Percentiles rank a stretch among this genome's conserved stretches.
Conservation (phyloP, 2,329 filamentous ascomycete species). For the Calonectria naviculata region DNA sequence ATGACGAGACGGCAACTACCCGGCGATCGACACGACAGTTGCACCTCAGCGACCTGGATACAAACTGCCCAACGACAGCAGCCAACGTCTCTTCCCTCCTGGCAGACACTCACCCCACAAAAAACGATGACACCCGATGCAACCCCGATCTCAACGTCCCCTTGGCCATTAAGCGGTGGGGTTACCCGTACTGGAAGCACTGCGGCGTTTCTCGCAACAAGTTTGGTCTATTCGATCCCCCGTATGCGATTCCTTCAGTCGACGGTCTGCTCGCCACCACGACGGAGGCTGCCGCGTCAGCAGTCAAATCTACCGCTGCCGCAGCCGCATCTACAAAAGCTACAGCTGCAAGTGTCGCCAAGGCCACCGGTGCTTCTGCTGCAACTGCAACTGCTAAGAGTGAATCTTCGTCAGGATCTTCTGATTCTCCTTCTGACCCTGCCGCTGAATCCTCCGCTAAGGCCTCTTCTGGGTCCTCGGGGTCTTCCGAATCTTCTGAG, state of each 20-base stretch:
- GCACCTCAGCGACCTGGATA: neutral
- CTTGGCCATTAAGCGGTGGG: neutral
- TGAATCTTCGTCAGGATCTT: too few relatives aligned
- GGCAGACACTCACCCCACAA: neutral
- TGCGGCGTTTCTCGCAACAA: constrained; percentile 1
- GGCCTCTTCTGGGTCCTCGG: too few relatives aligned
- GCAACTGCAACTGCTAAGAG: neutral
- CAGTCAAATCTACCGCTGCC: neutral
- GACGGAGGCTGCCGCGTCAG: neutral
- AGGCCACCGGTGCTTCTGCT: neutral
- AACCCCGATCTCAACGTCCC: neutral
- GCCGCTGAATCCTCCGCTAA: too few relatives aligned
- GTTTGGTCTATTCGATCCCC: constrained; percentile 4
- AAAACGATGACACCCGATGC: constrained; percentile 1
- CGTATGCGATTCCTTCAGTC: constrained; percentile 4
- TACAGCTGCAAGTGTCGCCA: neutral
- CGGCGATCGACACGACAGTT: neutral
- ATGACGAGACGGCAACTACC: neutral
- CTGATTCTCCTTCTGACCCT: too few relatives aligned
- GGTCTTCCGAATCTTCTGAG: too few relatives aligned
- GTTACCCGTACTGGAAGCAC: constrained; percentile 7
- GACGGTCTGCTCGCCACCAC: neutral
- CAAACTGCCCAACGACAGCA: too few relatives aligned
- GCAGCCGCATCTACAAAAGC: neutral
- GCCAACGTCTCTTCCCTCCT: too few relatives aligned